Conservation (phyloP, 2,329 filamentous ascomycete genomes). For the Calonectria ilicicola region DNA sequence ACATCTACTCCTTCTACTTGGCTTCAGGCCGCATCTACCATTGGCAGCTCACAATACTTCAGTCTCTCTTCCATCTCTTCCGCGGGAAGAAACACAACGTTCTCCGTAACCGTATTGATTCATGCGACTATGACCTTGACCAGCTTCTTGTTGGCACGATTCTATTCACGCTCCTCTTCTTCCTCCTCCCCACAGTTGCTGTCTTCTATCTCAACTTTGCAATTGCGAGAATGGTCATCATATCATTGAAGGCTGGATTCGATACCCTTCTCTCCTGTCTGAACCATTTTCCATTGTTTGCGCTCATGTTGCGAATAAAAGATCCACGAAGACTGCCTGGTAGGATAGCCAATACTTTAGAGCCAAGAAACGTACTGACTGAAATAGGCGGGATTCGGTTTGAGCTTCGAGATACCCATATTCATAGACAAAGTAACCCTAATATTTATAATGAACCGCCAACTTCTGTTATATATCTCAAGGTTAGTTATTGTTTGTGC, state of each 20-base stretch:
- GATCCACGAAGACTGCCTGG: slow-evolving; percentile 91
- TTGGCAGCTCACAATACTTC: slow-evolving; percentile 97
- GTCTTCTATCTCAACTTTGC: slow-evolving; percentile 99
- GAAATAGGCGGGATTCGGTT: slow-evolving; percentile 78
- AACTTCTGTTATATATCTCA: slow-evolving; percentile 87
- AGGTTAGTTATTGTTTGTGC: slow-evolving; percentile 63
- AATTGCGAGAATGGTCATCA: slow-evolving; percentile 93
- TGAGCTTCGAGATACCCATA: slow-evolving; percentile 82
- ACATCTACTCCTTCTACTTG: slow-evolving; percentile 98
- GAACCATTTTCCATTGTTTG: slow-evolving; percentile 98
- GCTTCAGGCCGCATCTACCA: slow-evolving; percentile 97
- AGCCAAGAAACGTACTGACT: slow-evolving; percentile 3
- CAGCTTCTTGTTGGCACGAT: slow-evolving; percentile 97
- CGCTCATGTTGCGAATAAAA: slow-evolving; percentile 94
- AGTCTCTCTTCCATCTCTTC: slow-evolving; percentile 98
- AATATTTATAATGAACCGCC: slow-evolving; percentile 61
- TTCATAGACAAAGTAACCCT: slow-evolving; percentile 56
- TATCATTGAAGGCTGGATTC: slow-evolving; percentile 88
- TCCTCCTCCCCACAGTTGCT: slow-evolving; percentile 91
- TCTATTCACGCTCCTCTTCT: slow-evolving; percentile 94
- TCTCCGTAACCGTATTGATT: slow-evolving; percentile 96
- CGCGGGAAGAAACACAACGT: slow-evolving; percentile 98
- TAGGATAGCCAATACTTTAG: slow-evolving; percentile 47
- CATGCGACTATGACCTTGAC: slow-evolving; percentile 98
- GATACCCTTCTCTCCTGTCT: slow-evolving; percentile 93